phyloP scores from a whole-genome alignment of 768 basidiomycete species.

The Leccinum variicolor region DNA sequence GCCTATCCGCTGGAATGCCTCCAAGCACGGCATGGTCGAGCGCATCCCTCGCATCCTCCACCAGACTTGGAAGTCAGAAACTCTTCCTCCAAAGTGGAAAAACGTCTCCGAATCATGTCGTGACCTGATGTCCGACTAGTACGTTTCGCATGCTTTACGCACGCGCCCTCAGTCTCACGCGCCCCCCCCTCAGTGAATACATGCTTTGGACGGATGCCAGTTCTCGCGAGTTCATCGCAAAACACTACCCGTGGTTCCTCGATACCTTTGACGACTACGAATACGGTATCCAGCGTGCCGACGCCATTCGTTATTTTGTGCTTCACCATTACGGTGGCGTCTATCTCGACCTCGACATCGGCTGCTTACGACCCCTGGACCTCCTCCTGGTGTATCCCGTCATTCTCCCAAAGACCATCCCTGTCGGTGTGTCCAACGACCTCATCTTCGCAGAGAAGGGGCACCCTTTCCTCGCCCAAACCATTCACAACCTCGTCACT shows the following conservation, averaged over 20 bases:
- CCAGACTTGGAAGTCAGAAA: constrained; percentile 97
- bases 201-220: constrained; percentile 95
- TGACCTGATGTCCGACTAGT: constrained; percentile 97
- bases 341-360: constrained; percentile 96
- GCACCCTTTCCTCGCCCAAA: constrained; percentile 89
- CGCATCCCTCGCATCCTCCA: constrained; percentile 91
- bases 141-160: constrained; percentile 34
- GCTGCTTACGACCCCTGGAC: constrained; percentile 83
- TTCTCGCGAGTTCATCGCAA: constrained; percentile 86
- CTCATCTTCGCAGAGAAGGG: constrained; percentile 86
- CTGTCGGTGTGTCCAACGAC: constrained; percentile 97
- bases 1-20: constrained; percentile 59
- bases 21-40: constrained; percentile 61
- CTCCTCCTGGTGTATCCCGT: constrained; percentile 82
- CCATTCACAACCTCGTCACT: constrained; percentile 84
- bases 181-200: constrained; percentile 69
- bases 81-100: constrained; percentile 79
- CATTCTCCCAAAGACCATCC: constrained; percentile 92
- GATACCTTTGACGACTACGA: constrained; percentile 90
- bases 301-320: constrained; percentile 97
- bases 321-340: constrained; percentile 94
- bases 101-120: constrained; percentile 79
- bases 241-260: constrained; percentile 89
- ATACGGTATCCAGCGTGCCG: constrained; percentile 92
- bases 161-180: constrained; percentile 15